These are phyloP conservation scores for Chaetomium olivaceum DNA, from an alignment of 2,329 filamentous ascomycete species.

Conservation along the genomic window DNA sequence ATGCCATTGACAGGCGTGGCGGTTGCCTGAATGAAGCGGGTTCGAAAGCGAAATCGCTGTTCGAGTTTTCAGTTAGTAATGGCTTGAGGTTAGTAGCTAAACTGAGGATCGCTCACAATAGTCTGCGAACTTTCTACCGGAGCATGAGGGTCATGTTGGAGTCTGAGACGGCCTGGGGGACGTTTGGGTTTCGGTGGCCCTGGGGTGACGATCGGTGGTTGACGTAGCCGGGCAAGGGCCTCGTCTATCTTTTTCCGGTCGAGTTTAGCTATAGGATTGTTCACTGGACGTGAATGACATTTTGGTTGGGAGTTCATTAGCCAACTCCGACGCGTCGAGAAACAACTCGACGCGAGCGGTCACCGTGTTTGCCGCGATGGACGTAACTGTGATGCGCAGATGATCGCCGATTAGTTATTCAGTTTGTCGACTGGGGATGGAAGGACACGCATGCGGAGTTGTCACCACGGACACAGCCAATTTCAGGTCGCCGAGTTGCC, in stretches of 20 bases:
- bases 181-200: background rate
- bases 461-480: no score
- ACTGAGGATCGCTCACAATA: background rate
- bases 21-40: background rate
- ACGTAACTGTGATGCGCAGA: no score
- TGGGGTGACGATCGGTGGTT: background rate
- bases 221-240: background rate
- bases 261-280: background rate
- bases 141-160: background rate
- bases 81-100: background rate
- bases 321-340: background rate
- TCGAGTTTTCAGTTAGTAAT: background rate
- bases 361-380: no score
- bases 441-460: no score
- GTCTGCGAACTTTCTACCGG: no score
- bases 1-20: background rate
- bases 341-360: background rate
- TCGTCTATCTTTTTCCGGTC: background rate
- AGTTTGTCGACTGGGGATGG: no score
- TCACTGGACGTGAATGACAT: background rate
- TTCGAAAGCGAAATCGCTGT: constrained; percentile 3
- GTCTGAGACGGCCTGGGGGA: background rate
- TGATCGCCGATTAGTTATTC: no score
- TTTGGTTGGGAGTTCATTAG: no score
- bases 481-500: no score